Conservation (phyloP, 2,329 filamentous ascomycete species). For the Aschersonia sp. region DNA sequence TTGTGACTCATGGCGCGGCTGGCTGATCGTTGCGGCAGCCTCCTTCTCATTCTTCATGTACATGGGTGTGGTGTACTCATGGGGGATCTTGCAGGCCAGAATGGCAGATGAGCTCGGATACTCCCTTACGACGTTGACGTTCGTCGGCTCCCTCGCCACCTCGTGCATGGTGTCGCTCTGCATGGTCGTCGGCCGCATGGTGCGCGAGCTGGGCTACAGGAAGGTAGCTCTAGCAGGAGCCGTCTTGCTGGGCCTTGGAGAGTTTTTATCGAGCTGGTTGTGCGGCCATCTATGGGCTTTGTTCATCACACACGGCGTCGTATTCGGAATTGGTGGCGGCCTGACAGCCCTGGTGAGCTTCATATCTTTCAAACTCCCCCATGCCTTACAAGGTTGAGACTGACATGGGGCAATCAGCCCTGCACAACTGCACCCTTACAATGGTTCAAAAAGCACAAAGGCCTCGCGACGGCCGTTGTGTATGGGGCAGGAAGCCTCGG, state of each 20-base stretch:
- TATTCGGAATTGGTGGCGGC: conserved; percentile 13
- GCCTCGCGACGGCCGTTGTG: conserved; percentile 14
- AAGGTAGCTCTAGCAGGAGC: conserved; percentile 10
- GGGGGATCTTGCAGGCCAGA: conserved; percentile 13
- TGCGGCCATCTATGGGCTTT: conserved; percentile 9
- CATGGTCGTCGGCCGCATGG: conserved; percentile 10
- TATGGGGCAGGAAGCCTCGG: conserved; percentile 13
- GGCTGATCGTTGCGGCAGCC: conserved; percentile 12
- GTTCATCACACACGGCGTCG: conserved; percentile 12
- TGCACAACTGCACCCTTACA: conserved; percentile 12
- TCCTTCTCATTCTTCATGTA: conserved; percentile 12
- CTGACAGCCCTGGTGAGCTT: conserved; percentile 10
- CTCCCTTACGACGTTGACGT: conserved; percentile 12
- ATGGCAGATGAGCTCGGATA: conserved; percentile 9
- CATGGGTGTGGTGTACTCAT: conserved; percentile 14
- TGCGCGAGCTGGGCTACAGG: conserved; percentile 10
- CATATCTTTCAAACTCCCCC: too few relatives aligned
- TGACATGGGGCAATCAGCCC: conserved; percentile 5
- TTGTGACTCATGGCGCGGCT: conserved; percentile 8
- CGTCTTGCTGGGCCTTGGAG: conserved; percentile 11
- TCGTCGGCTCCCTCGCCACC: conserved; percentile 13
- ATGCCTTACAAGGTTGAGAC: neutral
- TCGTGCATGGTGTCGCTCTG: conserved; percentile 14
- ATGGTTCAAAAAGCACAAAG: conserved; percentile 12
- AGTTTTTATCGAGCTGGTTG: conserved; percentile 12